Evolutionary conservation across 2,329 filamentous ascomycete species (phyloP), one percentile per base, ranked within the genome.

Genomic region (Bretziella fagacearum): DNA sequence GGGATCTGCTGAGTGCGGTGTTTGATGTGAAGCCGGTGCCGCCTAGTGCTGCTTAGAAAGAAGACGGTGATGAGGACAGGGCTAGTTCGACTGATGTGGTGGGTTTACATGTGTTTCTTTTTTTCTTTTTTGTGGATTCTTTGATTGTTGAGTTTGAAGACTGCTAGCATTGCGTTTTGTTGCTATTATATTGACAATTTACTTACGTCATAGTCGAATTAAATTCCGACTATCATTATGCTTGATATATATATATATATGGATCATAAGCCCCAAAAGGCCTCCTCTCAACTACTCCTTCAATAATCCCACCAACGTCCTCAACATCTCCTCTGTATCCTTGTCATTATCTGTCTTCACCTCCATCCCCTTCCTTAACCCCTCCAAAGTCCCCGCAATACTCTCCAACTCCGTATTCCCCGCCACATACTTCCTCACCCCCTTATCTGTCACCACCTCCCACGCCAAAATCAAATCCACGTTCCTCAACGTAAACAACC

Each of bases 381-480:
- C 79, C 59, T 78, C 68, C 41, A 98, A 63, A 20, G 84, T 86
- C 15, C 57, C 62, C 54, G 70, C 76, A 18, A 96, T 62, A 13
- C 77, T 66, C 3, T 58, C 65, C 15, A 93, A 57, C 1, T 71
- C 74, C 33, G 95, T 63, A 3, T 81, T 62, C 18, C 68, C 63
- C 43, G 68, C 62, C 26, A 94, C 76, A 55, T 70, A 80, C 48
- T 64, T 67, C 55, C 70, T 74, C 1, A 84, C 83, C 0, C 84
- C 85, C 27, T 69, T 69, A 56, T 98, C 91, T 62, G 98, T 91
- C 0, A 87, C 91, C 6, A 85, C 71, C 26, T 96, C 69, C 91
- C 91, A 98, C 10, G 87, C 84, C 25, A 98, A 62, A 25, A 91
- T 75, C 1, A 86, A 72, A 64, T 96, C 89, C 39, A 91, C 74